Conservation (phyloP, 805 yeast genomes). For the Monosporozyma yasuniensis region DNA sequence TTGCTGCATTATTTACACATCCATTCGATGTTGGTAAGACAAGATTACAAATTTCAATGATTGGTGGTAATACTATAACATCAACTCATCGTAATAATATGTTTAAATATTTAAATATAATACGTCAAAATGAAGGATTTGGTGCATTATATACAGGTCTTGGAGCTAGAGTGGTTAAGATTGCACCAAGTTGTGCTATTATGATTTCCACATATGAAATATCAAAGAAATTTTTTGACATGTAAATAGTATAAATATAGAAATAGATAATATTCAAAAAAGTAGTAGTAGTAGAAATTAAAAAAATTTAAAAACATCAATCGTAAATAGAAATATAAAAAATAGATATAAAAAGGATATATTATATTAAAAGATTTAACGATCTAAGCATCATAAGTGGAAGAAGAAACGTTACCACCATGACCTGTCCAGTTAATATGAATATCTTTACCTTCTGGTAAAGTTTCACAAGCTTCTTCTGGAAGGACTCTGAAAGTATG, state of each 20-base stretch:
- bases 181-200: conserved; percentile 96
- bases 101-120: conserved; percentile 55
- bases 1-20: conserved; percentile 82
- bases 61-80: conserved; percentile 8
- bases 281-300: not conserved
- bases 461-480: conserved; percentile 63
- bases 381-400: conserved; percentile 82
- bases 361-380: not conserved
- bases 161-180: conserved; percentile 76
- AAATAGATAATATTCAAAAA: not conserved
- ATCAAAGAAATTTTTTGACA: conserved; percentile 44
- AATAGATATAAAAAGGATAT: not conserved
- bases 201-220: conserved; percentile 95
- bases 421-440: conserved; percentile 99
- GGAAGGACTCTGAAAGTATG: conserved; percentile 96
- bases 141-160: conserved; percentile 80
- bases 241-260: not conserved
- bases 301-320: not conserved
- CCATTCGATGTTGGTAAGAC: conserved; percentile 98
- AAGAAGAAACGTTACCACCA: conserved; percentile 96
- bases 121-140: conserved; percentile 67
- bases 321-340: no score
- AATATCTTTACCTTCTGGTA: conserved; percentile 74
- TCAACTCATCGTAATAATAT: conserved; percentile 36
- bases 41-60: conserved; percentile 59